Evolutionary conservation across 2,329 filamentous ascomycete genomes (phyloP).

Genomic region (Fusarium paranaense): DNA sequence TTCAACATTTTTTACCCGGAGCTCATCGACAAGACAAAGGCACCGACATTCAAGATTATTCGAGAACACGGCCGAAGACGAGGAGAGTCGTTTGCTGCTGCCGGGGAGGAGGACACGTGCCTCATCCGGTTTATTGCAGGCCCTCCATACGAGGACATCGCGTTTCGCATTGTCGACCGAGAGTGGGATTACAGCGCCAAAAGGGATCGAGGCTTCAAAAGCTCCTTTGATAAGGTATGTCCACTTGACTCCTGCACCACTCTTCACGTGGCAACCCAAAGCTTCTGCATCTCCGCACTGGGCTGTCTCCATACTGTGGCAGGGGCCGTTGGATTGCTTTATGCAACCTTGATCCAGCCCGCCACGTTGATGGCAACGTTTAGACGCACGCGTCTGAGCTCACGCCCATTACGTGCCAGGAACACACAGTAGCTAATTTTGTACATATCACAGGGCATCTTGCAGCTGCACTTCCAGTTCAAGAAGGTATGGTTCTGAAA

Average conservation of each 20-base stretch:
- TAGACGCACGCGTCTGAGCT: slow-evolving; percentile 10
- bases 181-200: slow-evolving; percentile 99
- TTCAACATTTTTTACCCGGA: slow-evolving; percentile 99
- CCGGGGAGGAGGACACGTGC: slow-evolving; percentile 96
- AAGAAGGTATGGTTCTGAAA: slow-evolving; percentile 78
- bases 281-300: slow-evolving; percentile 27
- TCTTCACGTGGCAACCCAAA: slow-evolving; percentile 24
- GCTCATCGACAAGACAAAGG: slow-evolving; percentile 92
- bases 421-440: slow-evolving; percentile 32
- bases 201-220: slow-evolving; percentile 92
- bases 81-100: slow-evolving; percentile 91
- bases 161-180: slow-evolving; percentile 96
- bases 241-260: slow-evolving; percentile 14
- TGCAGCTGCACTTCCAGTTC: slow-evolving; percentile 98
- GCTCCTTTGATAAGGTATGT: slow-evolving; percentile 95
- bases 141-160: slow-evolving; percentile 95
- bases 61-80: slow-evolving; percentile 89
- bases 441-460: slow-evolving; percentile 75
- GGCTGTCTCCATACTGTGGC: slow-evolving; percentile 18
- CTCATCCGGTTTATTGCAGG: slow-evolving; percentile 96
- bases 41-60: slow-evolving; percentile 95
- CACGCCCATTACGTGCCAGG: slow-evolving; percentile 13
- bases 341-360: slow-evolving; percentile 21
- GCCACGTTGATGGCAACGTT: slow-evolving; percentile 22
- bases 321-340: slow-evolving; percentile 18